Evolutionary conservation across 169 alveolate species (phyloP).

Genomic region (Eimeria acervulina): DNA sequence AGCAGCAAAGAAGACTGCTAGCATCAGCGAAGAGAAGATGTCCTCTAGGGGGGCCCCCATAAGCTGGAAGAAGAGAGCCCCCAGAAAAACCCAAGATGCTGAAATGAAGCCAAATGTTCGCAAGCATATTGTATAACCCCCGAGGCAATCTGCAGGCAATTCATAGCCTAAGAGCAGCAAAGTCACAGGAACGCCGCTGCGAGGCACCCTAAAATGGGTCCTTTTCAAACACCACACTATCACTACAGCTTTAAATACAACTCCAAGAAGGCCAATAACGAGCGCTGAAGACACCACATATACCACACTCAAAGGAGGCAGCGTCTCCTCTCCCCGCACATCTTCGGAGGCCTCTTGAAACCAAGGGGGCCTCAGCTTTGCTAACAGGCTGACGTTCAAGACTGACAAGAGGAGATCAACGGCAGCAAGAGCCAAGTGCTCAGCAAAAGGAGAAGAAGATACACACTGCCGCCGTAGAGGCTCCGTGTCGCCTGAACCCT

Average conservation of each 20-base stretch:
- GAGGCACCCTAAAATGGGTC: background rate
- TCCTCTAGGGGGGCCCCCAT: background rate
- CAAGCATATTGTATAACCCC: background rate
- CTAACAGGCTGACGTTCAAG: background rate
- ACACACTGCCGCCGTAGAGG: background rate
- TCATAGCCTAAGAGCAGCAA: background rate
- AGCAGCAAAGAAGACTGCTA: slow-evolving; percentile 21
- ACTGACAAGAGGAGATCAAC: background rate
- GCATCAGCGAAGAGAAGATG: background rate
- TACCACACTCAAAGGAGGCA: background rate
- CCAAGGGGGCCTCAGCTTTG: slow-evolving; percentile 24
- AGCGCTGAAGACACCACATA: background rate
- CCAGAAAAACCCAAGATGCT: background rate
- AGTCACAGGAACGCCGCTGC: background rate
- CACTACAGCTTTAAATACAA: background rate
- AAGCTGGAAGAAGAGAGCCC: background rate
- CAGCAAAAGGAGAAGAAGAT: slow-evolving; percentile 27
- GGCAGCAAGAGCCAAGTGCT: slow-evolving; percentile 35
- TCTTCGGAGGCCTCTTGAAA: slow-evolving; percentile 39
- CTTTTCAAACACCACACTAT: background rate
- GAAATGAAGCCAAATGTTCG: background rate
- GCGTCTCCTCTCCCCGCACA: background rate
- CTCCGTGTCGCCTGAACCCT: background rate
- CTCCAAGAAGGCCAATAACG: background rate
- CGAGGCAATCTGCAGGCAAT: slow-evolving; percentile 7